Conservation (phyloP, 352 stramenopile species). For the Phytophthora tentaculata region DNA sequence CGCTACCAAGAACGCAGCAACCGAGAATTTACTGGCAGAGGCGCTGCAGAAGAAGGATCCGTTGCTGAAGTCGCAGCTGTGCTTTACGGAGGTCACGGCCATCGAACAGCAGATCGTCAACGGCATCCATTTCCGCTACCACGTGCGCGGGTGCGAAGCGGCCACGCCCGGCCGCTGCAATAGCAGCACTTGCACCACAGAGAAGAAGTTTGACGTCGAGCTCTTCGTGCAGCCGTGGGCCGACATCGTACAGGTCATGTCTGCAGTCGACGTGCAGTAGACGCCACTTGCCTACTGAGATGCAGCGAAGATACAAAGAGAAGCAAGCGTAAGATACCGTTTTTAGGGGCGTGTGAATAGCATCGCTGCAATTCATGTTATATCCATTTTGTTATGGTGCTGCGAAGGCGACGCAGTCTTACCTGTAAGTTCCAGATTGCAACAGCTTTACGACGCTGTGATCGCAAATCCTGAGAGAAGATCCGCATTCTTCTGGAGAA, state of each 20-base stretch:
- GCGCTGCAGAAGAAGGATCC: conserved; percentile 38
- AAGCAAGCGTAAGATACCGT: conserved; percentile 8
- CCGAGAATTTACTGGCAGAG: conserved; percentile 39
- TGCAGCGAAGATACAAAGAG: not conserved
- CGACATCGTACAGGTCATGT: conserved; percentile 47
- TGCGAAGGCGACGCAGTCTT: too few relatives aligned
- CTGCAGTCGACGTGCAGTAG: conserved; percentile 38
- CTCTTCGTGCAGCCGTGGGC: conserved; percentile 63
- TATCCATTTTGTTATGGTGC: too few relatives aligned
- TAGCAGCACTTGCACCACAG: conserved; percentile 19
- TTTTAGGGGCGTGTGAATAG: conserved; percentile 32
- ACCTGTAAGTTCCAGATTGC: too few relatives aligned
- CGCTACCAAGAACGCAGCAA: conserved; percentile 39
- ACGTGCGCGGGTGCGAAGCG: conserved; percentile 48
- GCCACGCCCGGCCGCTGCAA: conserved; percentile 32
- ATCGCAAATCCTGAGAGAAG: conserved; percentile 29
- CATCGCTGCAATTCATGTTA: conserved; percentile 7
- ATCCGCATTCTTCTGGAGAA: too few relatives aligned
- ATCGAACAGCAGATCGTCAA: conserved; percentile 71
- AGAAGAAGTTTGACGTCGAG: conserved; percentile 46
- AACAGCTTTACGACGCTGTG: conserved; percentile 15
- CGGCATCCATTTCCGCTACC: conserved; percentile 68
- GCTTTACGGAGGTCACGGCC: conserved; percentile 48
- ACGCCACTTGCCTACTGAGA: not conserved
- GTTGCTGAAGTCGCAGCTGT: conserved; percentile 34